These are phyloP conservation scores for Salicornia ramosissima DNA, from an alignment of 148 eudicot species.

Conservation along the genomic window DNA sequence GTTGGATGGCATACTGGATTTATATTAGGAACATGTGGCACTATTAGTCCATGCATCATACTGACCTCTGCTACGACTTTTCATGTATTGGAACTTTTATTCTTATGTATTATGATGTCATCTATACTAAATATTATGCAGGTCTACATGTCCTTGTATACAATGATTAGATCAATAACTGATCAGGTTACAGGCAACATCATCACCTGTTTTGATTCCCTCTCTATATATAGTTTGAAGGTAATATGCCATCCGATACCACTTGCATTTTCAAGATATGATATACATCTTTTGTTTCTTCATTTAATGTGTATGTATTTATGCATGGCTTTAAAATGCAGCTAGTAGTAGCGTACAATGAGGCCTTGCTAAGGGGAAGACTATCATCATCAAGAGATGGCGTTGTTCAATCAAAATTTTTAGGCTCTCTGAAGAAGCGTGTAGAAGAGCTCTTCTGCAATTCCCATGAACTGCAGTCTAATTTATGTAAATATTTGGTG, in stretches of 20 bases:
- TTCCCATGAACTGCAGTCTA: slow-evolving; percentile 26
- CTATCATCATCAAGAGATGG: slow-evolving; percentile 46
- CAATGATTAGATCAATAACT: slow-evolving; percentile 59
- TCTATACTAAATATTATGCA: slow-evolving; percentile 29
- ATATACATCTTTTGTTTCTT: background rate
- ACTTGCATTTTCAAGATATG: background rate
- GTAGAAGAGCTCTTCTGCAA: slow-evolving; percentile 52
- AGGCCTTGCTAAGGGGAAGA: slow-evolving; percentile 59
- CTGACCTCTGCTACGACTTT: background rate
- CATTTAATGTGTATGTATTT: background rate
- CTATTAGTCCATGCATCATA: background rate
- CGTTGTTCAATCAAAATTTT: slow-evolving; percentile 67
- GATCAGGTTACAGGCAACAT: slow-evolving; percentile 48
- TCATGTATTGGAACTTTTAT: background rate
- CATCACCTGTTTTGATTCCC: slow-evolving; percentile 44
- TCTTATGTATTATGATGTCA: background rate
- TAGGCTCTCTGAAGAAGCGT: slow-evolving; percentile 75
- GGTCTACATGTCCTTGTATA: slow-evolving; percentile 84
- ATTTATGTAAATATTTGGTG: slow-evolving; percentile 42
- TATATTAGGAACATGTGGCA: background rate
- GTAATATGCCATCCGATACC: slow-evolving; percentile 27
- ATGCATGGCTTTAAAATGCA: slow-evolving; percentile 27
- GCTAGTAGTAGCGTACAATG: slow-evolving; percentile 87
- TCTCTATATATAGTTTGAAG: slow-evolving; percentile 66
- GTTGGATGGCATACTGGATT: background rate